phyloP scores from a whole-genome alignment of 805 yeast genomes.

The Candida ovalis region DNA sequence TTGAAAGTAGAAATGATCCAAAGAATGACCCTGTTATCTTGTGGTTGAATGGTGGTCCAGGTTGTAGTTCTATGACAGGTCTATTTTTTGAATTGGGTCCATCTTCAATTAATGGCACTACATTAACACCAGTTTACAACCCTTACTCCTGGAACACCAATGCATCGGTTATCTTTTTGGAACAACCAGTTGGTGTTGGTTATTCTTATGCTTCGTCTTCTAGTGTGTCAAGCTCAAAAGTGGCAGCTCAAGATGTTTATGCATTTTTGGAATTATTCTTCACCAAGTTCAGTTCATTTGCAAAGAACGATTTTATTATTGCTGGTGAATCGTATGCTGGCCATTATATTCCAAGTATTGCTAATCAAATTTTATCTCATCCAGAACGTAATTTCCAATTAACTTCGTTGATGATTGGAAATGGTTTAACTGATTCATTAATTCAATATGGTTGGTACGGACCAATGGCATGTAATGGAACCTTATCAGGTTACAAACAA shows the following conservation, averaged over 20 bases:
- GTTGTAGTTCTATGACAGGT: constrained; percentile 87
- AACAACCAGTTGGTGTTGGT: constrained; percentile 87
- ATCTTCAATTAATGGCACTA: constrained; percentile 52
- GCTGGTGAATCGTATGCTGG: constrained; percentile 96
- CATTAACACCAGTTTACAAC: constrained; percentile 62
- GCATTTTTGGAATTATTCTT: constrained; percentile 78
- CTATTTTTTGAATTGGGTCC: constrained; percentile 87
- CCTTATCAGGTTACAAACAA: constrained; percentile 77
- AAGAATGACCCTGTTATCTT: constrained; percentile 75
- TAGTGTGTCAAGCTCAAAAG: constrained; percentile 65
- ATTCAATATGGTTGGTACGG: constrained; percentile 73
- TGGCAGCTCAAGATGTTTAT: constrained; percentile 81
- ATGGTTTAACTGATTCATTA: constrained; percentile 85
- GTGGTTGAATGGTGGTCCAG: constrained; percentile 96
- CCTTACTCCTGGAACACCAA: constrained; percentile 82
- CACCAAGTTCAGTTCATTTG: constrained; percentile 63
- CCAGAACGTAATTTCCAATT: constrained; percentile 54
- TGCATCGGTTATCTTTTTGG: constrained; percentile 82
- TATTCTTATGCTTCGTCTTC: constrained; percentile 48
- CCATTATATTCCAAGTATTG: constrained; percentile 88
- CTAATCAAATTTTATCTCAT: constrained; percentile 71
- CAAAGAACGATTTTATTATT: constrained; percentile 64
- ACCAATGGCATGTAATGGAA: constrained; percentile 84
- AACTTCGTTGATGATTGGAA: constrained; percentile 80
- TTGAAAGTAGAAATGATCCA: constrained; percentile 89